These are phyloP conservation scores for Fusarium musae DNA, from an alignment of 2,329 filamentous ascomycete species.

Conservation along the genomic window DNA sequence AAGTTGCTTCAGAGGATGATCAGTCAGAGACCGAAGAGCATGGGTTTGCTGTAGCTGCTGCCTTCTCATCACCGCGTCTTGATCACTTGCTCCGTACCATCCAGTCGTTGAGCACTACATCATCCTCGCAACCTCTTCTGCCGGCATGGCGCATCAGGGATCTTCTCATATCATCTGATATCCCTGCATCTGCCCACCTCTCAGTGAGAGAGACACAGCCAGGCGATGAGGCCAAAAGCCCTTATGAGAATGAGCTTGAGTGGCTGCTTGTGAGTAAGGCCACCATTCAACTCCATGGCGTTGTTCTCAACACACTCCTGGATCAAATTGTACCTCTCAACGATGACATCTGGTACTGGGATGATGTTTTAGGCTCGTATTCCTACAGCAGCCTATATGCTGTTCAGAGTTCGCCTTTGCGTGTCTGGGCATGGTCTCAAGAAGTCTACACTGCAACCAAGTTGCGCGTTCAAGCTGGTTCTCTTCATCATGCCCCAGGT, in stretches of 20 bases:
- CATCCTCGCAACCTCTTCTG: conserved; percentile 72
- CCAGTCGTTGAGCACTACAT: conserved; percentile 76
- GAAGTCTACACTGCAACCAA: conserved; percentile 75
- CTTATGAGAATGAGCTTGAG: conserved; percentile 81
- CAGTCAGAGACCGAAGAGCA: conserved; percentile 51
- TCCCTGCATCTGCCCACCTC: conserved; percentile 58
- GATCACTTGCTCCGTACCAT: conserved; percentile 74
- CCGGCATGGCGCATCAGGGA: conserved; percentile 67
- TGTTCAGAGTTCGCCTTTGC: conserved; percentile 82
- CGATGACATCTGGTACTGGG: conserved; percentile 96
- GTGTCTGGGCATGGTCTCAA: conserved; percentile 77
- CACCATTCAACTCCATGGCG: conserved; percentile 88
- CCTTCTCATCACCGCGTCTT: conserved; percentile 64
- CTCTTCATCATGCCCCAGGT: conserved; percentile 43
- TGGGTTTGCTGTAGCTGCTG: conserved; percentile 51
- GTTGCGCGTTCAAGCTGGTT: conserved; percentile 54
- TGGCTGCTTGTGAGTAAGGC: conserved; percentile 94
- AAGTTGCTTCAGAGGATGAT: conserved; percentile 56
- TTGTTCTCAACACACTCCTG: conserved; percentile 79
- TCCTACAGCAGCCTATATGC: conserved; percentile 84
- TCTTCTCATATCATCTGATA: conserved; percentile 71
- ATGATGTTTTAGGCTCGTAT: conserved; percentile 83
- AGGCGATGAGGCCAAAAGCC: conserved; percentile 49
- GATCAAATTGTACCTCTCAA: conserved; percentile 85
- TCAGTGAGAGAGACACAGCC: conserved; percentile 41